Base-by-base conservation (phyloP, 345 rosid genomes). In the Bruguiera parviflora region DNA sequence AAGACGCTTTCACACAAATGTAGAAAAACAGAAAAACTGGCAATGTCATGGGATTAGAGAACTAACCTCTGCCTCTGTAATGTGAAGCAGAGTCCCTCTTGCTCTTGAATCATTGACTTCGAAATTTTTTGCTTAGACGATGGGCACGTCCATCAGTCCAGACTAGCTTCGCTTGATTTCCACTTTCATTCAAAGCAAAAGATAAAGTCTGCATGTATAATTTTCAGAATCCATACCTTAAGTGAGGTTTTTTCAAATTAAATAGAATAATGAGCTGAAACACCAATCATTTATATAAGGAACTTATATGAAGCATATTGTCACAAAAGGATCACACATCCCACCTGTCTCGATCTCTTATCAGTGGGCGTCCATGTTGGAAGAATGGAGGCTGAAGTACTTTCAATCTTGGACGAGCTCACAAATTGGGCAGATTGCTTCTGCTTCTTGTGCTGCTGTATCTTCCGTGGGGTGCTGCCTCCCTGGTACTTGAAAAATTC, bases 401-500 rank as follows among this genome's bases (percentile, higher is more conserved):
- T 75, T 78, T 76, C 65, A 51, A 67, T 70, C 78, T 72, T 67
- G 63, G 82, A 56, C 7, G 84, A 73, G 67, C 77, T 73, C 46
- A 84, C 72, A 19, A 85, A 66, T 58, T 76, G 79, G 27, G 73
- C 68, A 19, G 82, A 76, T 62, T 65, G 83, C 74, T 80, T 88
- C 81, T 81, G 88, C 85, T 77, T 90, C 86, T 78, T 90, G 70
- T 77, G 80, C 64, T 81, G 84, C 60, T 72, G 77, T 73, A 58
- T 53, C 74, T 81, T 85, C 39, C 68, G 61, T 8, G 63, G 65
- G 62, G 74, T 75, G 73, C 79, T 83, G 73, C 93, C 83, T 67
- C 92, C 96, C 77, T 80, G 87, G 83, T 89, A 84, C 83, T 82
- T 90, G 80, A 89, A 89, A 82, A 83, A 84, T 61, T 96, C 97